phyloP scores from a whole-genome alignment of 208 protist species.

The Blastocrithidia nonstop region DNA sequence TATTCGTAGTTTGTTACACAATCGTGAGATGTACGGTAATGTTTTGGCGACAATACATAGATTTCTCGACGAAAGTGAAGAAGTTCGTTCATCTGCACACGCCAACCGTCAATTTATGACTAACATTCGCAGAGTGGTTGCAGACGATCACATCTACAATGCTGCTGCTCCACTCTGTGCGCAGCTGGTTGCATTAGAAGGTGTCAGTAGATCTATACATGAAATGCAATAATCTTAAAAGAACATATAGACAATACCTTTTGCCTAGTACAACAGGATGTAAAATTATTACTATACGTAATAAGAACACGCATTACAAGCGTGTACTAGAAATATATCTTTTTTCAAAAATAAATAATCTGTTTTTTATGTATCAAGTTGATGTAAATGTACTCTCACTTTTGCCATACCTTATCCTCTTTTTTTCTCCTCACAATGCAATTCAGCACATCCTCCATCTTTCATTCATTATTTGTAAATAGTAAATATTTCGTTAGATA shows the following conservation, averaged over 20 bases:
- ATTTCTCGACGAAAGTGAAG: constrained; percentile 30
- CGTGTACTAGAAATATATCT: too few species aligned
- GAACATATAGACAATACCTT: too few species aligned
- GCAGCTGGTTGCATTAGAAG: constrained; percentile 51
- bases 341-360: too few species aligned
- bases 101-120: constrained; percentile 48
- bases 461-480: too few species aligned
- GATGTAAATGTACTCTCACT: too few species aligned
- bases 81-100: constrained; percentile 22
- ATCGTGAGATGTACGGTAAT: constrained; percentile 22
- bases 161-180: constrained; percentile 41
- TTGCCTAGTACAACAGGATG: too few species aligned
- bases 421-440: too few species aligned
- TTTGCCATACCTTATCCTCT: too few species aligned
- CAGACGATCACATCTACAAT: constrained; percentile 28
- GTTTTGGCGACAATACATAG: constrained; percentile 26
- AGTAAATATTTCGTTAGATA: too few species aligned
- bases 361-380: too few species aligned
- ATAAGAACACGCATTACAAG: neutral
- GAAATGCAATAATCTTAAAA: too few species aligned
- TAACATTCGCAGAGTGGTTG: constrained; percentile 22
- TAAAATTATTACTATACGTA: neutral
- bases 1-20: constrained; percentile 20
- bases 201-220: constrained; percentile 10
- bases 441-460: too few species aligned